Evolutionary conservation across 441 rosid genomes (phyloP), one percentile per base, ranked within the genome.

Genomic region (Mallotus repandus): DNA sequence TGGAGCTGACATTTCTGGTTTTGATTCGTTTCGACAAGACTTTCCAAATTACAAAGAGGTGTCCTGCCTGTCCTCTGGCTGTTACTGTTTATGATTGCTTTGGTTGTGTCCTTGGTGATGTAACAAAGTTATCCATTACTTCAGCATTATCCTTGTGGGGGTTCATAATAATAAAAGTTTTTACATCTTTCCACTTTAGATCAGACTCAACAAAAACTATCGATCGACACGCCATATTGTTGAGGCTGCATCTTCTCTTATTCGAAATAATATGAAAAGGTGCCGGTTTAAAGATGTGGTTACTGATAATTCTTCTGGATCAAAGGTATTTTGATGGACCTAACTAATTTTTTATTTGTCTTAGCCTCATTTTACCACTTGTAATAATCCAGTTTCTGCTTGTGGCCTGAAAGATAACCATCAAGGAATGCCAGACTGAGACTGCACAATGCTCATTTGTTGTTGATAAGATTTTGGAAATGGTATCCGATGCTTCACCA

Each of bases 191-290:
- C 72, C 78, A 53, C 77, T 88, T 66, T 84, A 95, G 99, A 82
- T 93, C 71, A 85, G 93, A 77, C 97, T 95, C 75, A 83, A 85
- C 50, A 89, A 87, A 76, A 95, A 93, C 82, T 95, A 95, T 77
- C 88, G 98, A 66, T 95, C 95, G 67, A 93, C 98, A 2, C 83
- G 97, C 70, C 85, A 84, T 75, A 95, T 93, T 35, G 96, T 95
- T 76, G 99, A 95, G 84, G 99, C 99, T 70, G 99, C 98, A 45
- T 84, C 91, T 78, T 85, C 84, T 79, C 93, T 95, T 58, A 95
- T 95, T 55, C 83, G 81, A 86, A 84, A 95, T 79, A 95, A 95
- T 79, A 75, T 70, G 53, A 93, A 88, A 74, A 78, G 95, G 61
- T 83, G 94, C 76, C 86, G 75, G 70, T 86, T 84, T 66, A 89